Evolutionary conservation across 2,329 filamentous ascomycete genomes (phyloP), one percentile per base, ranked within the genome.

Genomic region (Coniochaeta sp.): DNA sequence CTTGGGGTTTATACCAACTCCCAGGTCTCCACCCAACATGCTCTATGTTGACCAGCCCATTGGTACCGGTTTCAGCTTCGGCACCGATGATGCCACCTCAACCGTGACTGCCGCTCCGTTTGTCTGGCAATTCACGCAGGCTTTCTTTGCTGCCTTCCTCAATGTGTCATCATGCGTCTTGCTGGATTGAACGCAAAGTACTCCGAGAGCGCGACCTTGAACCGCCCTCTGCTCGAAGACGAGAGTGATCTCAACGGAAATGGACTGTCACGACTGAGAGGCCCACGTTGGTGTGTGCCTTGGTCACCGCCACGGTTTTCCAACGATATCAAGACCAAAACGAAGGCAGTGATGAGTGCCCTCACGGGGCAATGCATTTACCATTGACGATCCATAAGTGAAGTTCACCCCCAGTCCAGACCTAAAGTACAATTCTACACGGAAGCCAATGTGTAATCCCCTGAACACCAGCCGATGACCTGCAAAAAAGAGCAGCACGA

Each of bases 121-220:
- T 56, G 76, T 85, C n/a, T 86, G 82, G 82, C 77, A 74, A 2
- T 72, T 85, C n/a, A 69, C 84, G 55, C 82, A 86, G 67, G 78
- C 79, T 1, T 90, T 86, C 77, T 84, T 86, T 59, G 76, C 81
- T 4, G 79, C 84, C 32, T 89, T 89, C n/a, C n/a, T n/a, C n/a
- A n/a, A n/a, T n/a, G n/a, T 22, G 5, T 12, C 24, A 22, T 52
- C 47, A 52, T 28, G 47, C 47, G 47, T 2, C 24, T 52, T 16
- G 30, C 47, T 30, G 47, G 47, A 26, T 24, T 2, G 30, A 14
- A 52, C 47, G 24, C 10, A 22, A 24, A 52, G 47, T 30, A 14
- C 6, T 17, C 47, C 16, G 22, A 52, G 3, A 24, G 22, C 22
- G 4, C 17, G n/a, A 22, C 4, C 3, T 6, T 50, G 9, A 52